Evolutionary conservation across 2,329 filamentous ascomycete genomes (phyloP).

Genomic region (Alternaria sp.): DNA sequence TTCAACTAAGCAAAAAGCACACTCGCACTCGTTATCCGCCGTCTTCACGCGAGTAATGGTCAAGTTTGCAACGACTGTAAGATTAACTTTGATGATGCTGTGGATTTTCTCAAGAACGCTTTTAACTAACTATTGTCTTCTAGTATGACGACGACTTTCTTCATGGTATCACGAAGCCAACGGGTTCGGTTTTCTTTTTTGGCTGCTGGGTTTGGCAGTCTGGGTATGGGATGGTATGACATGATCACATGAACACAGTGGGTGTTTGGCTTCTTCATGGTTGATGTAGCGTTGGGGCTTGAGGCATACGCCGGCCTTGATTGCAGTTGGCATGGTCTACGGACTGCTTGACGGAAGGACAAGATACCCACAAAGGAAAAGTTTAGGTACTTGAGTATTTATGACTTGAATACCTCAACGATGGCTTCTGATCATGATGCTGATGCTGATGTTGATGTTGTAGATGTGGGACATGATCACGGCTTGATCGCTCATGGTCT

Average conservation of each 20-base stretch:
- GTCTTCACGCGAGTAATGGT: not conserved
- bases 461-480: not conserved
- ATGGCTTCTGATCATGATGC: not conserved
- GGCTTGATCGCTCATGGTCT: not conserved
- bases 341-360: not conserved
- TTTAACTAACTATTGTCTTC: not conserved
- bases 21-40: not conserved
- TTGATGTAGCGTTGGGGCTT: not conserved
- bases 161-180: not conserved
- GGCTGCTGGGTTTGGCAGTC: not conserved
- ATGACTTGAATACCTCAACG: not conserved
- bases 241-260: not conserved
- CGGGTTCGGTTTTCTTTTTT: not conserved
- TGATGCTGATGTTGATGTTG: not conserved
- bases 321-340: not conserved
- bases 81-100: not conserved
- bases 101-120: not conserved
- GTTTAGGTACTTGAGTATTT: not conserved
- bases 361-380: not conserved
- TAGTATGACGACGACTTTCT: not conserved
- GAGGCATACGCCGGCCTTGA: not conserved
- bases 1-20: not conserved
- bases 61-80: not conserved
- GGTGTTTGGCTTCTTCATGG: constrained; percentile 1
- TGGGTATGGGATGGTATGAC: not conserved